A percentile compares a stretch with the other conserved stretches of the same genome.
These are phyloP conservation scores for Avena insularis DNA, from an alignment of 176 grass and related monocot species.

Conservation along the genomic window DNA sequence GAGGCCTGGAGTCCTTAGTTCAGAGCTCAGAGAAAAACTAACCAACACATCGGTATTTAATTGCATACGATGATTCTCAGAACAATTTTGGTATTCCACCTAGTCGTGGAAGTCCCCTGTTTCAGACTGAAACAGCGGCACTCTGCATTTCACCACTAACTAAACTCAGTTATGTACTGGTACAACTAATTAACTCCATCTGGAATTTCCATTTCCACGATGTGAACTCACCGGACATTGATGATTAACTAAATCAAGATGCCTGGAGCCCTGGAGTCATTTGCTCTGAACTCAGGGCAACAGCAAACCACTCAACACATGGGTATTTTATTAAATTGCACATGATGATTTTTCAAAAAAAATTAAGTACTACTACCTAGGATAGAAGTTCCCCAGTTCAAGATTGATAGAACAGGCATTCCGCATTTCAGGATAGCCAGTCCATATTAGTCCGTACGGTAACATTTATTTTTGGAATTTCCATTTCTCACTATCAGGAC, in stretches of 20 bases:
- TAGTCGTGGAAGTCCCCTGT: neutral
- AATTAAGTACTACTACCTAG: neutral
- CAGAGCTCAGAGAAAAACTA: no score
- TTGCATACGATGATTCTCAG: neutral
- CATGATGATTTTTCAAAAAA: neutral
- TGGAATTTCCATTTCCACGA: neutral
- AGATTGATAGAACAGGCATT: neutral
- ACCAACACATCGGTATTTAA: neutral
- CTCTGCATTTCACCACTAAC: neutral
- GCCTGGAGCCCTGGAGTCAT: neutral
- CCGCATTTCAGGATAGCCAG: neutral
- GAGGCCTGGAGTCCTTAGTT: neutral
- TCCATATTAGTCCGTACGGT: neutral
- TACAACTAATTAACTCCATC: neutral
- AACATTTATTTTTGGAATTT: neutral
- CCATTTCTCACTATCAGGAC: neutral
- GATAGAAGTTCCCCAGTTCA: neutral
- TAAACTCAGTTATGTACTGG: neutral
- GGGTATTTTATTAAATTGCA: neutral
- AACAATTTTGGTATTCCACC: neutral
- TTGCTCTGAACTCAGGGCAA: neutral
- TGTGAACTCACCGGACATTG: neutral
- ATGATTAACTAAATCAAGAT: neutral
- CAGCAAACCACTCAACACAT: neutral
- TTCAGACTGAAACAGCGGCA: no score